Evolutionary conservation across 371 early-diverging fungal genomes (phyloP), one percentile per base, ranked within the genome.

Genomic region (Mortierella sp.): DNA sequence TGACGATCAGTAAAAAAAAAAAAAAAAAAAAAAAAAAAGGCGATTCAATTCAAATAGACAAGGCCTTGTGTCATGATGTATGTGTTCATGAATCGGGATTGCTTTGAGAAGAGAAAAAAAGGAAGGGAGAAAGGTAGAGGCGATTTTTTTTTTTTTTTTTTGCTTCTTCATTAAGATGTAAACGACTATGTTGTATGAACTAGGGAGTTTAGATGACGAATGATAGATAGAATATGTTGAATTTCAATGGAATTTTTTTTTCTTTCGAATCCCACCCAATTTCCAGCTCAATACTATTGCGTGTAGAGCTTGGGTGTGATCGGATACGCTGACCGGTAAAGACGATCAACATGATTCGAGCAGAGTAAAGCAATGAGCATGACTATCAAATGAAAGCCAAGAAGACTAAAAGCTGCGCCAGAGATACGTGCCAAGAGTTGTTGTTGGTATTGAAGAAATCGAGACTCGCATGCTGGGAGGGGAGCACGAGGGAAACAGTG

Each of bases 401-500:
- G 64, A 29, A 85, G 57, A 0, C 82, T 73, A 55, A 89, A 89
- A 0, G 89, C 89, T 0, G 79, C 83, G 12, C 83, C 84, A 44
- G 81, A 88, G 7, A 84, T 81, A 2, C 72, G 75, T 5, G 72
- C 76, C 25, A 89, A 62, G 1, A 82, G 71, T 11, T 83, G 70
- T 7, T 82, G 81, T 7, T 84, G 87, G 56, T 86, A 85, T 18
- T 77, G 68, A 28, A 85, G 83, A 50, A 87, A 86, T 44, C 83
- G 82, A 67, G 70, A 73, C 61, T 84, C 83, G 60, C 89, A 89
- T 1, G 86, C 80, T 2, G 88, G 88, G 5, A 86, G 64, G 0
- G 87, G 69, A 1, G 88, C 87, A 6, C 89, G 83, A 15, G 89
- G 89, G 67, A 85, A 89, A 45, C 89, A 89, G 44, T 85, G 82